These are phyloP conservation scores for Clathrospora elynae DNA, from an alignment of 2,329 filamentous ascomycete genomes.

Conservation along the genomic window DNA sequence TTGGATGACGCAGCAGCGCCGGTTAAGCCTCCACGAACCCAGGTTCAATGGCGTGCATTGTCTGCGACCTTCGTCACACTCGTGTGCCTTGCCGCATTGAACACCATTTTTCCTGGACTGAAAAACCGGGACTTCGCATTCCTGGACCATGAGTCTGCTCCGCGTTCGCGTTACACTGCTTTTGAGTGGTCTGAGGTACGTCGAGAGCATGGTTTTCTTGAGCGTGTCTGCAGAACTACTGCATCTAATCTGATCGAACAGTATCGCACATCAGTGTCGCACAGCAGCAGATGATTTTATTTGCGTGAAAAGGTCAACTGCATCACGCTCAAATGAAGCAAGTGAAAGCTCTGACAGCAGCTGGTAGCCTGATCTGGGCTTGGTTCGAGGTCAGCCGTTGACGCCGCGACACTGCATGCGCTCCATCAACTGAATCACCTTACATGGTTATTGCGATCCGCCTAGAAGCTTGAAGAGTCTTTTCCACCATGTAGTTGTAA, in stretches of 20 bases:
- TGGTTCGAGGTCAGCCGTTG: no score
- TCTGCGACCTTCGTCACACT: constrained; percentile 24
- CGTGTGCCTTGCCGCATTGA: constrained; percentile 23
- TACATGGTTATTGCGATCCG: no score
- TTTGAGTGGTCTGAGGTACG: constrained; percentile 35
- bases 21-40: constrained; percentile 16
- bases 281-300: constrained; percentile 6
- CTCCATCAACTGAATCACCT: no score
- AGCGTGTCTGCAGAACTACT: constrained; percentile 7
- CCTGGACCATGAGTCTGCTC: constrained; percentile 4
- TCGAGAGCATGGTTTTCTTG: constrained; percentile 12
- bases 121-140: constrained; percentile 14
- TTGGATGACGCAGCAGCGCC: constrained; percentile 12
- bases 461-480: neutral
- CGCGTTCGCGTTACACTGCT: constrained; percentile 2
- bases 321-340: neutral
- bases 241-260: constrained; percentile 13
- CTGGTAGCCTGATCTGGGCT: neutral
- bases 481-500: neutral
- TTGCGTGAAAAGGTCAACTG: neutral
- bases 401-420: no score
- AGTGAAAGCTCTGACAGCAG: neutral
- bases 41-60: constrained; percentile 16
- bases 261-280: neutral
- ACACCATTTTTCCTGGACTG: constrained; percentile 24